Base-by-base conservation (phyloP, 75 land plant species). In the Sequoia sempervirens region DNA sequence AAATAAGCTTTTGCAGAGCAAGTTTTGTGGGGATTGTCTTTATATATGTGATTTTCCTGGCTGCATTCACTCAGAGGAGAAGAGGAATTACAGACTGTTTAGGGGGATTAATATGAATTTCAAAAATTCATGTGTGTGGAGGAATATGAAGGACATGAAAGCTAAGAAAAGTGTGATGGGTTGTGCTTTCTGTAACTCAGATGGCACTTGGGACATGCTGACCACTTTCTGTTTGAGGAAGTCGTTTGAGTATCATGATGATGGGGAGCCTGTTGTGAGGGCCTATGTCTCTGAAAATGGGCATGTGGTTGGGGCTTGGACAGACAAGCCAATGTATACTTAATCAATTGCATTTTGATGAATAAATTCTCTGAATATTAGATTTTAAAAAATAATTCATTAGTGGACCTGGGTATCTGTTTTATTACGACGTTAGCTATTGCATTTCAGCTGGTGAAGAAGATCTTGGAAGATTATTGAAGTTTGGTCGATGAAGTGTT, bases 31-130 rank as follows among this genome's bases (percentile, higher is more conserved):
- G n/a, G n/a, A n/a, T n/a, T n/a, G n/a, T n/a, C n/a, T n/a, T n/a
- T n/a, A n/a, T n/a, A n/a, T n/a, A n/a, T n/a, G 95, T 80, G 93
- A 94, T 83, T 96, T 95, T 95, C 98, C 98, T 9, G 98, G 98
- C 6, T 96, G 98, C 81, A 69, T 90, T 32, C 98, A 96, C 66
- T 70, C 80, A 5, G 96, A 93, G 45, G 96, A 96, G 91, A 92
- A 92, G 89, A 85, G 96, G 47, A 90, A 87, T 18, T 96, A 94
- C 89, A 94, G 91, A 90, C 86, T 96, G 8, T 96, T 96, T 66
- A 61, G 96, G 23, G 98, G 98, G 23, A 56, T 94, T 10, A 94
- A 94, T 85, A 94, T 92, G 93, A 87, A 94, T 70, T 96, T 96
- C 89, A 93, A 92, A 84, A 45, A 84, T 61, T 93, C 96, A 18